A percentile compares a stretch with the other conserved stretches of the same genome.
Evolutionary conservation across 495 filamentous ascomycete species (phyloP).

Genomic region (Lophium mytilinum): DNA sequence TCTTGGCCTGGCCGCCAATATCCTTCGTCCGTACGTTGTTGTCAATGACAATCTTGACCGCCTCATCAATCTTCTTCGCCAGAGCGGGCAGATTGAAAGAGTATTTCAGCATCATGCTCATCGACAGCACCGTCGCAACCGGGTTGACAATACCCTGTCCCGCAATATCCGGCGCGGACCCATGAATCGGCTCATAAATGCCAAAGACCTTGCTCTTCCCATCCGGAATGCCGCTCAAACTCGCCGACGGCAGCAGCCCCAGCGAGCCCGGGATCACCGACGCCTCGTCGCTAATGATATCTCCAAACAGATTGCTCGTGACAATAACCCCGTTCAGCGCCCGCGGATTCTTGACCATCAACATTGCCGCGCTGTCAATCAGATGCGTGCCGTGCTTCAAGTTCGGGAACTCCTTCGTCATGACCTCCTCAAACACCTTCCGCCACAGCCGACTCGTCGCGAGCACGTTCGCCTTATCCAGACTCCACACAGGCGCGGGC

Average conservation of each 20-base stretch:
- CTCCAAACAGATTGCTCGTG: slow-evolving; percentile 91
- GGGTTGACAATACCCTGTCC: slow-evolving; percentile 82
- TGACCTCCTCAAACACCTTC: slow-evolving; percentile 73
- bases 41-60: slow-evolving; percentile 71
- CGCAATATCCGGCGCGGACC: slow-evolving; percentile 68
- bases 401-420: slow-evolving; percentile 80
- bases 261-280: slow-evolving; percentile 91
- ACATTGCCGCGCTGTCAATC: slow-evolving; percentile 93
- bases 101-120: slow-evolving; percentile 89
- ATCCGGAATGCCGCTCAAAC: slow-evolving; percentile 79
- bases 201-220: slow-evolving; percentile 65
- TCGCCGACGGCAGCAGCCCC: slow-evolving; percentile 83
- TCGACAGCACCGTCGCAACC: slow-evolving; percentile 72
- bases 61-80: slow-evolving; percentile 67
- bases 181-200: slow-evolving; percentile 98
- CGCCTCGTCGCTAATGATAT: slow-evolving; percentile 95
- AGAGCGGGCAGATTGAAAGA: slow-evolving; percentile 68
- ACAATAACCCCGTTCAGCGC: slow-evolving; percentile 88
- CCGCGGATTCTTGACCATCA: slow-evolving; percentile 92
- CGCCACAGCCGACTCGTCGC: slow-evolving; percentile 87
- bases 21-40: slow-evolving; percentile 66
- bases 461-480: slow-evolving; percentile 97
- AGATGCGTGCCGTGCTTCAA: slow-evolving; percentile 80
- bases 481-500: slow-evolving; percentile 71
- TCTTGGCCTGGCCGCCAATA: slow-evolving; percentile 64